phyloP scores from a whole-genome alignment of 2,329 filamentous ascomycete genomes.

The Beauveria pseudobassiana region DNA sequence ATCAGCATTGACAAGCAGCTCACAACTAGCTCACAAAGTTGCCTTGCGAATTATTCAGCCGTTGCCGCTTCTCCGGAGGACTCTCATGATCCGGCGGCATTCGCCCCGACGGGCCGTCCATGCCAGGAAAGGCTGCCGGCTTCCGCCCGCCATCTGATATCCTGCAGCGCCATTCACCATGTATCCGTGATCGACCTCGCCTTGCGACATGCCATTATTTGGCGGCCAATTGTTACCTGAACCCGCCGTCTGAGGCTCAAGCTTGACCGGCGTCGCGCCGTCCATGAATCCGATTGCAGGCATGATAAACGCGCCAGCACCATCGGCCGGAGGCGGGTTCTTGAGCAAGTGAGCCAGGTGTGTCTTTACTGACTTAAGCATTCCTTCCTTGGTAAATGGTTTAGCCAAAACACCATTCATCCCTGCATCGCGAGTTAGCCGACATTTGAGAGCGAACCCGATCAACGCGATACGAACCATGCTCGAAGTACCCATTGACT shows the following conservation, averaged over 20 bases:
- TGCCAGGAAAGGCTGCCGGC: constrained; percentile 13
- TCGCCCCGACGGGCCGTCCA: constrained; percentile 15
- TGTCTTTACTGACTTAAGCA: constrained; percentile 79
- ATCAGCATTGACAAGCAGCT: background rate
- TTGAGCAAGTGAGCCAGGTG: constrained; percentile 81
- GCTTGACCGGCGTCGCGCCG: constrained; percentile 33
- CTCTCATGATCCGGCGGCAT: constrained; percentile 32
- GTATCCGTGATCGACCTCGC: constrained; percentile 38
- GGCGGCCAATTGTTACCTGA: constrained; percentile 16
- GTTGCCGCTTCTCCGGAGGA: constrained; percentile 45
- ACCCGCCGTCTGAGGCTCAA: constrained; percentile 49
- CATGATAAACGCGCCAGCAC: constrained; percentile 5
- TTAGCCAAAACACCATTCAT: constrained; percentile 98
- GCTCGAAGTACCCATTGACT: constrained; percentile 93
- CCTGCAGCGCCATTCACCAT: constrained; percentile 35
- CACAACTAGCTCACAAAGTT: constrained; percentile 27
- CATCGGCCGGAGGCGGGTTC: constrained; percentile 42
- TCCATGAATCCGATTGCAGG: constrained; percentile 18
- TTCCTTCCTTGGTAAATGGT: constrained; percentile 85
- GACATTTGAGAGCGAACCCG: background rate
- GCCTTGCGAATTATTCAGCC: constrained; percentile 36
- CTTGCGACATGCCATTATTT: constrained; percentile 9
- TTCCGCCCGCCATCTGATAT: constrained; percentile 28
- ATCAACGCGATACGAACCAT: constrained; percentile 56
- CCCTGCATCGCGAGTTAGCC: constrained; percentile 43